A percentile compares a stretch with the other conserved stretches of the same genome.
Evolutionary conservation across 2,329 filamentous ascomycete genomes (phyloP).

Genomic region (Sporothrix brasiliensis): DNA sequence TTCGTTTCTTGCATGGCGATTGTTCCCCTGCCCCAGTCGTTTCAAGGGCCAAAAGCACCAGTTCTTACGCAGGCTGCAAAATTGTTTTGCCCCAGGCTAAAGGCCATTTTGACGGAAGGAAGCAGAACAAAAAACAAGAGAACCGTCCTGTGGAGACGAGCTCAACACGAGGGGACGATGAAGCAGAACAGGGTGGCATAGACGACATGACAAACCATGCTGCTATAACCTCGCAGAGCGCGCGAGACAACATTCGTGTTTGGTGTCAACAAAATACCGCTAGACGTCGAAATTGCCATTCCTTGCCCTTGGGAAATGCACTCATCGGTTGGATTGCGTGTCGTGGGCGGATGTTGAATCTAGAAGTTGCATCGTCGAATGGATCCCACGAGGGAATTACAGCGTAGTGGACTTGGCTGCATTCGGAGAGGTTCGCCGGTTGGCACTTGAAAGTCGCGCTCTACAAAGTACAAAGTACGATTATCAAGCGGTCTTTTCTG

Average conservation of each 20-base stretch:
- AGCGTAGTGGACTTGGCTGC: not conserved
- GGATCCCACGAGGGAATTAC: not conserved
- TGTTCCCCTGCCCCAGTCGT: not conserved
- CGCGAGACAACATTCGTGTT: not conserved
- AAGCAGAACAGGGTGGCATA: not conserved
- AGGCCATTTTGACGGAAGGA: not conserved
- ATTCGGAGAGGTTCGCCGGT: not conserved
- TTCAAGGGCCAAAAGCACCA: not conserved
- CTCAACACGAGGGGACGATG: not conserved
- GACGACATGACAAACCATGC: not conserved
- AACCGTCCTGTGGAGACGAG: not conserved
- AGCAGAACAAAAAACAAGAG: not conserved
- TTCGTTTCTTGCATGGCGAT: not conserved
- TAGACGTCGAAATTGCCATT: not conserved
- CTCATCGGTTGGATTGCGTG: not conserved
- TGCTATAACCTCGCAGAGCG: not conserved
- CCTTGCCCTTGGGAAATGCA: not conserved
- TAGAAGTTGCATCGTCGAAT: not conserved
- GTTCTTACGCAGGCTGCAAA: conserved; percentile 9
- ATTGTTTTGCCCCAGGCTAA: conserved; percentile 19
- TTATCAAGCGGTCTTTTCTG: not conserved
- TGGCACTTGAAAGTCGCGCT: not conserved
- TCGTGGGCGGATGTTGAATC: not conserved
- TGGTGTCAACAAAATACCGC: conserved; percentile 3
- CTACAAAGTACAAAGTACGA: not conserved